Evolutionary conservation across 2,329 filamentous ascomycete species (phyloP).

Genomic region (Fusarium mangiferae): DNA sequence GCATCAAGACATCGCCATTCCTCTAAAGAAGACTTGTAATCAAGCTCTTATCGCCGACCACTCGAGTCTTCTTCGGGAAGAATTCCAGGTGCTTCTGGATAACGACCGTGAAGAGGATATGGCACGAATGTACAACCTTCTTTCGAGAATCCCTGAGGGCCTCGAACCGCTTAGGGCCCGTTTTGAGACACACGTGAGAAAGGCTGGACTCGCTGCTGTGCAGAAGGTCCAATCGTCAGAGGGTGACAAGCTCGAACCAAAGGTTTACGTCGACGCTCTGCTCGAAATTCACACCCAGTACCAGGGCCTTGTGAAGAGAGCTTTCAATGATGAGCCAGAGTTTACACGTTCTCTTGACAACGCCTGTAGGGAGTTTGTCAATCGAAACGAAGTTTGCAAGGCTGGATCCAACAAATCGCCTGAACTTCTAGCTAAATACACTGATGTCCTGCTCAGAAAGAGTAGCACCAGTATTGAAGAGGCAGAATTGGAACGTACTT

Average conservation of each 20-base stretch:
- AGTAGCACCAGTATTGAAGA: constrained; percentile 93
- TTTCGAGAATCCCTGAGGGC: constrained; percentile 89
- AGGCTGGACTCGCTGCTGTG: constrained; percentile 87
- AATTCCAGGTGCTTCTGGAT: constrained; percentile 93
- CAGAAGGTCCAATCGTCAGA: constrained; percentile 89
- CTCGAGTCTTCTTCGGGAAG: constrained; percentile 85
- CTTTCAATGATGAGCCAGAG: constrained; percentile 95
- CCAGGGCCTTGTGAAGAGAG: constrained; percentile 87
- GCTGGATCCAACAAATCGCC: constrained; percentile 93
- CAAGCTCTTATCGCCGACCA: constrained; percentile 90
- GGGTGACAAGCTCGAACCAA: constrained; percentile 91
- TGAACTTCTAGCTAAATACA: constrained; percentile 94
- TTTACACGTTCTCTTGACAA: constrained; percentile 97
- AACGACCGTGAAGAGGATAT: constrained; percentile 96
- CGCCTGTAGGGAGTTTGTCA: constrained; percentile 97
- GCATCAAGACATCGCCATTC: constrained; percentile 86
- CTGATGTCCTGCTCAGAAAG: constrained; percentile 91
- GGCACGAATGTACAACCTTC: constrained; percentile 92
- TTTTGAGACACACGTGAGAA: constrained; percentile 93
- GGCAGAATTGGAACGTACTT: constrained; percentile 87
- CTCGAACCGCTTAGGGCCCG: constrained; percentile 86
- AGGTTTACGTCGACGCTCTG: constrained; percentile 94
- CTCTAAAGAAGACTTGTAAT: constrained; percentile 88
- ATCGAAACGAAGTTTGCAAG: constrained; percentile 96
- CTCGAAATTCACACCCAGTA: constrained; percentile 96